Evolutionary conservation across 805 yeast genomes (phyloP).

Genomic region (Cyberlindnera euphorbiiphila): DNA sequence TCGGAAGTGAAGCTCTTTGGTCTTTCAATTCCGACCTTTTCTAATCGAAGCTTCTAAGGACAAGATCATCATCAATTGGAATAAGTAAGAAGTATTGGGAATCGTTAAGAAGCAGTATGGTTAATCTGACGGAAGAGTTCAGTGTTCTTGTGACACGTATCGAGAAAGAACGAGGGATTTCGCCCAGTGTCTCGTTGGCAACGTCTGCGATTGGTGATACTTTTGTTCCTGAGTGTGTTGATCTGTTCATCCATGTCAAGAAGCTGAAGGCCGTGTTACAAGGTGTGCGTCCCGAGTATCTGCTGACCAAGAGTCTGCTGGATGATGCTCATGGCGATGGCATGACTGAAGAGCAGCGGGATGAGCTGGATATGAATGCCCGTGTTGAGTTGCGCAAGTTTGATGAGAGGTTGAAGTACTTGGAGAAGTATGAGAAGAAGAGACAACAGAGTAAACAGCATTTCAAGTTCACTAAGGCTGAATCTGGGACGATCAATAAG

Average conservation of each 20-base stretch:
- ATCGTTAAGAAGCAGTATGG: slow-evolving; percentile 16
- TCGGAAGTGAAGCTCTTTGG: not conserved
- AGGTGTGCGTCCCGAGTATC: slow-evolving; percentile 28
- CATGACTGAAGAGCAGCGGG: slow-evolving; percentile 46
- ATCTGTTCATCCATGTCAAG: slow-evolving; percentile 23
- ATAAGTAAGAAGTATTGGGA: too few relatives aligned
- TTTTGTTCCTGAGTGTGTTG: slow-evolving; percentile 22
- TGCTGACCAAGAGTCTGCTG: slow-evolving; percentile 19
- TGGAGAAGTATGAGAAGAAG: slow-evolving; percentile 49
- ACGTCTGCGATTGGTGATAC: slow-evolving; percentile 20
- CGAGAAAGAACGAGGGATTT: slow-evolving; percentile 13
- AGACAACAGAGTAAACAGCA: slow-evolving; percentile 30
- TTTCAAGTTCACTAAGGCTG: slow-evolving; percentile 16
- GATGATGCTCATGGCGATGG: too few relatives aligned
- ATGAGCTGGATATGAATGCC: slow-evolving; percentile 52
- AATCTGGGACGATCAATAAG: slow-evolving; percentile 16
- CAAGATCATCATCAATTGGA: too few relatives aligned
- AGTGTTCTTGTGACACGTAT: slow-evolving; percentile 7
- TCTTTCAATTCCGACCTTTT: slow-evolving; percentile 1
- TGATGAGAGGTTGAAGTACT: slow-evolving; percentile 44
- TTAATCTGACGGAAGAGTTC: slow-evolving; percentile 17
- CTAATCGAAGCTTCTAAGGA: too few relatives aligned
- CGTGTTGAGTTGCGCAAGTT: slow-evolving; percentile 48
- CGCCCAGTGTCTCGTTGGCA: not conserved
- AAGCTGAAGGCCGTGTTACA: slow-evolving; percentile 29